Base-by-base conservation (phyloP, 768 basidiomycete genomes). In the Sutorius australiensis region DNA sequence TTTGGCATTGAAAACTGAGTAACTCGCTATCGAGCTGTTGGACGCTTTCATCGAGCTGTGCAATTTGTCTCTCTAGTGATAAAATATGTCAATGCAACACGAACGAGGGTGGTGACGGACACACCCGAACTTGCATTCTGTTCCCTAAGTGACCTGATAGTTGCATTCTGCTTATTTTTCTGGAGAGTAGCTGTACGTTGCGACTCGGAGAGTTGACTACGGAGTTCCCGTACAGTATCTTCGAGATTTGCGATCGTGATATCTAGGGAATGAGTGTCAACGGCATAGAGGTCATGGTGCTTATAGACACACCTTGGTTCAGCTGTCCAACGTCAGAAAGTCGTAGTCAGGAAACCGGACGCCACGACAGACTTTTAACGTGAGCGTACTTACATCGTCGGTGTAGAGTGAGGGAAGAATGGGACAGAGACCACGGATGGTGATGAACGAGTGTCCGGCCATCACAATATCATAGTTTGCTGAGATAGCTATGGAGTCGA, bases 401-500 rank as follows among this genome's bases (percentile, higher is more conserved):
- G 2, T 3, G 27, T 28, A 43, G 27, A 24, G 1, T 24, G n/a
- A 24, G 12, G 32, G 28, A 46, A 10, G 19, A 6, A 43, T n/a
- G 5, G n/a, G 37, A 28, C 6, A 17, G 13, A 32, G 13, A n/a
- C 9, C n/a, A 1, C 21, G 12, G 0, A 48, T 14, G 9, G 30
- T 31, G 37, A 52, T 48, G 10, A 12, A 10, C 7, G n/a, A 14
- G 21, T 24, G 37, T 5, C 16, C 53, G 8, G 17, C 16, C 1
- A 14, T 19, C 24, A 10, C 49, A 33, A 54, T n/a, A n/a, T 31
- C 4, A 14, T 53, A 24, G 11, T 36, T 21, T 24, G 28, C 1
- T 7, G 52, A 53, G 47, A 53, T 49, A 7, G 47, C 40, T 33
- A 53, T 53, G 19, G 46, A 41, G 0, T 13, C 13, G 6, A 42